Conservation (phyloP, 805 yeast species). For the Hanseniaspora occidentalis region DNA sequence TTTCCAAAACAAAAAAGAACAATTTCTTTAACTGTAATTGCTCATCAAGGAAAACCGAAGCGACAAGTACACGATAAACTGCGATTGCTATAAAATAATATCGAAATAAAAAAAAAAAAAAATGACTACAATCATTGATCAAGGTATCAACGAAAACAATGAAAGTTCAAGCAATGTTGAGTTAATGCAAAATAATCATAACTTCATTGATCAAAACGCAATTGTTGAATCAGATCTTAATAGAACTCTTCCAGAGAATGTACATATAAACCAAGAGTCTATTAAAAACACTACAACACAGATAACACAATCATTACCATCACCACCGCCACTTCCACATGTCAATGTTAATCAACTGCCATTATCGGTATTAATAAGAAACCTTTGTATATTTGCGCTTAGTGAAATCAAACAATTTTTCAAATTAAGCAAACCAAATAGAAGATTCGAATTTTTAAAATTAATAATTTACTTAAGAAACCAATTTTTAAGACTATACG, state of each 20-base stretch:
- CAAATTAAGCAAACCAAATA: constrained; percentile 23
- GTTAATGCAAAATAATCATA: not conserved
- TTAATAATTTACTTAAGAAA: constrained; percentile 63
- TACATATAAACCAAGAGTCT: too few relatives aligned
- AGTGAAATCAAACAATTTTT: constrained; percentile 23
- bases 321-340: constrained; percentile 21
- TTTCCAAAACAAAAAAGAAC: too few relatives aligned
- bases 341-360: constrained; percentile 25
- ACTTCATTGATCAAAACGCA: not conserved
- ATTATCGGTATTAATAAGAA: constrained; percentile 20
- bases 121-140: too few relatives aligned
- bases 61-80: too few relatives aligned
- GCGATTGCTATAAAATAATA: too few relatives aligned
- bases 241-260: too few relatives aligned
- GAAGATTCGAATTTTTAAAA: constrained; percentile 59
- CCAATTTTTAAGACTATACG: constrained; percentile 74
- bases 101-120: too few relatives aligned
- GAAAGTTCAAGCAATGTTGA: not conserved
- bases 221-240: too few relatives aligned
- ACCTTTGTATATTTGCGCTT: constrained; percentile 20
- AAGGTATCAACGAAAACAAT: not conserved
- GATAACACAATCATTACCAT: too few relatives aligned
- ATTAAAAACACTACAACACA: not conserved
- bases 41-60: too few relatives aligned
- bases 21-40: too few relatives aligned